A percentile compares a stretch with the other conserved stretches of the same genome.
Conservation (phyloP, 176 grass and related monocot genomes). For the Carex myosuroides region DNA sequence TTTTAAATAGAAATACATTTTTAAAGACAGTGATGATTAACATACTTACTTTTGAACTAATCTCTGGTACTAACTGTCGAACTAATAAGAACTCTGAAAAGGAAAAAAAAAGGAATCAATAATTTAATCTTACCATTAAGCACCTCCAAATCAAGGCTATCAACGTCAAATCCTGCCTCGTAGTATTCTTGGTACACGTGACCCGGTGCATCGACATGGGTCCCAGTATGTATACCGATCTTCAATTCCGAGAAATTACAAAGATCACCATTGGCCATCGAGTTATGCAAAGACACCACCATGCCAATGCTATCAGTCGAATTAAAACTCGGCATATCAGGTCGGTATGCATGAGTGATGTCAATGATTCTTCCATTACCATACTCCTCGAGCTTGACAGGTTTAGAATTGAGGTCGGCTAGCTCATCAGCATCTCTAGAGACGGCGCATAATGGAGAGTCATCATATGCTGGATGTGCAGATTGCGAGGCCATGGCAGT, state of each 20-base stretch:
- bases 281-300: slow-evolving; percentile 10
- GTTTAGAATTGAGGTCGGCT: background rate
- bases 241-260: slow-evolving; percentile 36
- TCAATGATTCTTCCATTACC: slow-evolving; percentile 27
- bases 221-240: slow-evolving; percentile 28
- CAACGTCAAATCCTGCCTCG: slow-evolving; percentile 35
- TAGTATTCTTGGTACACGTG: slow-evolving; percentile 36
- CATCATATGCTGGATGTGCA: background rate
- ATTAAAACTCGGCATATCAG: slow-evolving; percentile 27
- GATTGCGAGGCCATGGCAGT: background rate
- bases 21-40: too few species aligned
- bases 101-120: background rate
- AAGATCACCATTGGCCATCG: slow-evolving; percentile 36
- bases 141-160: slow-evolving; percentile 35
- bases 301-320: slow-evolving; percentile 1
- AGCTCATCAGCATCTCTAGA: slow-evolving; percentile 5
- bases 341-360: slow-evolving; percentile 28
- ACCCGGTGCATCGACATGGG: slow-evolving; percentile 38
- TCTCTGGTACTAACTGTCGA: too few species aligned
- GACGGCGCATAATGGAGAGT: background rate
- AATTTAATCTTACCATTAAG: slow-evolving; percentile 28
- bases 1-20: too few species aligned
- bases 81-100: background rate
- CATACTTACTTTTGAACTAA: too few species aligned
- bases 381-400: slow-evolving; percentile 11